phyloP scores from a whole-genome alignment of 1,284 basidiomycete genomes.

The Flammula alnicola region DNA sequence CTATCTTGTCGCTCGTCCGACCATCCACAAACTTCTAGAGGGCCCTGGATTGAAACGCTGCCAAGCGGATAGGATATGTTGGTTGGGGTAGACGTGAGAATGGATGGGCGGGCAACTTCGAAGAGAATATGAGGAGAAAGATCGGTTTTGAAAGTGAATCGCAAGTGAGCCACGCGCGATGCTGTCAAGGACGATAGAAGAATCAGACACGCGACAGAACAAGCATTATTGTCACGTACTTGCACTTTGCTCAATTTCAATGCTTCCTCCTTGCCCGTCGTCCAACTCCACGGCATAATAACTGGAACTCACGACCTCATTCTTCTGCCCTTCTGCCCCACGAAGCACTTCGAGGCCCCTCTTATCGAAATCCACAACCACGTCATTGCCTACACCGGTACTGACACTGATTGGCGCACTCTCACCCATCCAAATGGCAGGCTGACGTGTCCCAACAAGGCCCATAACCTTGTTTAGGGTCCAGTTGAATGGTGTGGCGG shows the following conservation, averaged over 20 bases:
- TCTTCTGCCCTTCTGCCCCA: conserved; percentile 40
- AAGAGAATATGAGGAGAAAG: conserved; percentile 62
- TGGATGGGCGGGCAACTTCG: conserved; percentile 68
- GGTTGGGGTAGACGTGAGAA: conserved; percentile 61
- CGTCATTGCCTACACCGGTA: conserved; percentile 51
- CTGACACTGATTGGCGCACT: conserved; percentile 69
- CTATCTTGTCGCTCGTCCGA: conserved; percentile 79
- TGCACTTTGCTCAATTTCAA: conserved; percentile 71
- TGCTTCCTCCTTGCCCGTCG: conserved; percentile 50
- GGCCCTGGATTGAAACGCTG: conserved; percentile 51
- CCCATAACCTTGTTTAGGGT: conserved; percentile 68
- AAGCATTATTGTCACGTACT: conserved; percentile 48
- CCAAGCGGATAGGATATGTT: conserved; percentile 71
- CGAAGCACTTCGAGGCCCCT: conserved; percentile 56
- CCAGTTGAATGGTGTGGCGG: conserved; percentile 79
- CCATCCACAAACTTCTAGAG: conserved; percentile 67
- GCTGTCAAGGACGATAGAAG: conserved; percentile 44
- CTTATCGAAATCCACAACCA: conserved; percentile 29
- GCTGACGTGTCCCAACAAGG: conserved; percentile 81
- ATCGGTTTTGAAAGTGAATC: conserved; percentile 63
- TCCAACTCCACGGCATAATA: conserved; percentile 72
- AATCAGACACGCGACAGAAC: background rate
- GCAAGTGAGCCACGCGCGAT: conserved; percentile 78
- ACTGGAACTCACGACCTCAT: conserved; percentile 66
- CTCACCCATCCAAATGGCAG: conserved; percentile 92